Conservation (phyloP, 1,284 basidiomycete genomes). For the Gomphus bonarii region DNA sequence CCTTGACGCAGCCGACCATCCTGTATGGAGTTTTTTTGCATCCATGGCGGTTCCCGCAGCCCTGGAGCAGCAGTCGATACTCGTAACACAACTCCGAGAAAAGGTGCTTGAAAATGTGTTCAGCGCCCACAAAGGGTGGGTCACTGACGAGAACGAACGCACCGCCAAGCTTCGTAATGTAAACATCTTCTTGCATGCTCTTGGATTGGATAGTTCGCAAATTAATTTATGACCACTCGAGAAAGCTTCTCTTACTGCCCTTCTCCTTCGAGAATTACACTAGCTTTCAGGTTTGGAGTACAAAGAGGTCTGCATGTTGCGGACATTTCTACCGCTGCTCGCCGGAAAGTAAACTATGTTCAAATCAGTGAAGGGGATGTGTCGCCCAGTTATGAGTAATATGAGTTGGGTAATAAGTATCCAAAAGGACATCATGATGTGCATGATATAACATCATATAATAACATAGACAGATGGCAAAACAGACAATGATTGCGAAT, state of each 20-base stretch:
- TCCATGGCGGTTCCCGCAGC: constrained; percentile 81
- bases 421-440: not conserved
- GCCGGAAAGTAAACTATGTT: not conserved
- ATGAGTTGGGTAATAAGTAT: not conserved
- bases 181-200: constrained; percentile 76
- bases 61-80: constrained; percentile 67
- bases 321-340: not conserved
- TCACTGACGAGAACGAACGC: constrained; percentile 56
- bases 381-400: too few relatives aligned
- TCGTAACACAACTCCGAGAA: constrained; percentile 83
- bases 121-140: constrained; percentile 66
- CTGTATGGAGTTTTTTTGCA: constrained; percentile 87
- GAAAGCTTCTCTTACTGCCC: not conserved
- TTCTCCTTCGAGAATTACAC: not conserved
- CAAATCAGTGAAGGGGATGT: too few relatives aligned
- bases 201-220: constrained; percentile 78
- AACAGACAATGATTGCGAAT: not conserved
- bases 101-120: constrained; percentile 86
- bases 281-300: not conserved
- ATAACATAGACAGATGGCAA: not conserved
- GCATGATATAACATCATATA: not conserved
- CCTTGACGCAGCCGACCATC: constrained; percentile 76
- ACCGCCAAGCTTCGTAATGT: constrained; percentile 68
- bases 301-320: too few relatives aligned
- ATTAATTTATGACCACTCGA: constrained; percentile 43